Percentiles rank a stretch among this genome's conserved stretches.
phyloP scores from a whole-genome alignment of 75 land plant species.

The Ceratopteris richardii region DNA sequence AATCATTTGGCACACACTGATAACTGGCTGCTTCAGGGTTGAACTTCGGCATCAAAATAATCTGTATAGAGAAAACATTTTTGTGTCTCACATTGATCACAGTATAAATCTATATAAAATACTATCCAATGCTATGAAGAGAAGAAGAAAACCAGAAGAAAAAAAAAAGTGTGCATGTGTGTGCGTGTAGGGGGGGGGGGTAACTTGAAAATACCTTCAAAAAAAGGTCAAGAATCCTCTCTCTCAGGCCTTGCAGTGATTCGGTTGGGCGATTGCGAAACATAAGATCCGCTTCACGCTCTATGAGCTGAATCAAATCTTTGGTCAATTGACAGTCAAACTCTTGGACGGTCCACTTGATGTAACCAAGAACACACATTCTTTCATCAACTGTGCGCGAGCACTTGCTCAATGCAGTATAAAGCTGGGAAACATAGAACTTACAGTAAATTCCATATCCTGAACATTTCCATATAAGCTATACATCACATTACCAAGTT shows the following conservation, averaged over 20 bases:
- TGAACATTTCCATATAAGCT: background rate
- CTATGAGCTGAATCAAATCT: conserved; percentile 24
- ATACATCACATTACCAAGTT: no score
- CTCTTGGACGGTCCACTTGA: conserved; percentile 36
- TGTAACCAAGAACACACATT: conserved; percentile 32
- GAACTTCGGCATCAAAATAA: conserved; percentile 22
- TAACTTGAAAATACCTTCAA: conserved; percentile 6
- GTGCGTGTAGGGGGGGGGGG: background rate
- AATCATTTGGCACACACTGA: conserved; percentile 21
- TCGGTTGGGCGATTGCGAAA: conserved; percentile 23
- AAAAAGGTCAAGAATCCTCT: conserved; percentile 24
- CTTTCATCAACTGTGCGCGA: conserved; percentile 21
- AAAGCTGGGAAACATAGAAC: conserved; percentile 11
- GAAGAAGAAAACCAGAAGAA: no score
- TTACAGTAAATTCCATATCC: background rate
- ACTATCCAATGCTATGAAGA: no score
- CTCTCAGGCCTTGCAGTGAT: conserved; percentile 26
- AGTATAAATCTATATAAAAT: no score
- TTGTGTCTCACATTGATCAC: background rate
- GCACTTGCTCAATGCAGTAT: conserved; percentile 20
- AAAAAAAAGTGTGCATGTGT: no score
- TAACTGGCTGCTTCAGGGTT: conserved; percentile 23
- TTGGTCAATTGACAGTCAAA: conserved; percentile 18
- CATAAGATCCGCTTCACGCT: conserved; percentile 39
- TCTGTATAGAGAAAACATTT: conserved; percentile 10